Evolutionary conservation across 108 stramenopile species (phyloP), one percentile per base, ranked within the genome.

Genomic region (Asterionellopsis glacialis): DNA sequence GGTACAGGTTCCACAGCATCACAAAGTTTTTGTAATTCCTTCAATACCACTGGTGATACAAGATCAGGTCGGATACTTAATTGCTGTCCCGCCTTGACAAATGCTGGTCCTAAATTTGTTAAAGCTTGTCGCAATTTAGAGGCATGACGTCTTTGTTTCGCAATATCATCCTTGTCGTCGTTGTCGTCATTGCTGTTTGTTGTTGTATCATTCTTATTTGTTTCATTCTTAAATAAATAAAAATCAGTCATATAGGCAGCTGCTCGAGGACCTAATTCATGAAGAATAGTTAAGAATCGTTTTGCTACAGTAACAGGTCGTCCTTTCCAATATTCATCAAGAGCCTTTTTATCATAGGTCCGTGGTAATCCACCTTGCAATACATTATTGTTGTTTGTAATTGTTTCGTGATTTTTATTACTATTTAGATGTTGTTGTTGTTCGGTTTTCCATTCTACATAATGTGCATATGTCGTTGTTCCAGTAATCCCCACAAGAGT

Each of bases 1-100:
- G 90, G 75, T 48, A 97, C 82, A 4, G 94, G 87, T 14, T 83
- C 82, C 11, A 97, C 96, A 9, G 95, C 81, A 77, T 98, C 97
- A 65, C 95, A 95, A n/a, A 97, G 59, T 50, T 75, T 80, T 63
- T 90, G 89, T 16, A 98, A 67, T 67, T 96, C 97, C 24, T 82
- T 73, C 43, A 96, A 72, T 9, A 92, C 91, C 2, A 60, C 61
- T 9, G 91, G 89, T 19, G 93, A 90, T 10, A 97, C 79, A 22
- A 98, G 61, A 76, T 98, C 97, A 0, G 97, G 96, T 12, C 97
- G 80, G 39, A 96, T 96, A 24, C 60, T 63, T 13, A 51, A 21
- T 0, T 81, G 79, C 61, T 94, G 92, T 28, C 97, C 94, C 3
- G 79, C 72, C 69, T 98, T 98, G 50, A 98, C 74, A 65, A 91